A percentile compares a stretch with the other conserved stretches of the same genome.
These are phyloP conservation scores for Leishmania major DNA, from an alignment of 208 protist genomes.

Conservation along the genomic window DNA sequence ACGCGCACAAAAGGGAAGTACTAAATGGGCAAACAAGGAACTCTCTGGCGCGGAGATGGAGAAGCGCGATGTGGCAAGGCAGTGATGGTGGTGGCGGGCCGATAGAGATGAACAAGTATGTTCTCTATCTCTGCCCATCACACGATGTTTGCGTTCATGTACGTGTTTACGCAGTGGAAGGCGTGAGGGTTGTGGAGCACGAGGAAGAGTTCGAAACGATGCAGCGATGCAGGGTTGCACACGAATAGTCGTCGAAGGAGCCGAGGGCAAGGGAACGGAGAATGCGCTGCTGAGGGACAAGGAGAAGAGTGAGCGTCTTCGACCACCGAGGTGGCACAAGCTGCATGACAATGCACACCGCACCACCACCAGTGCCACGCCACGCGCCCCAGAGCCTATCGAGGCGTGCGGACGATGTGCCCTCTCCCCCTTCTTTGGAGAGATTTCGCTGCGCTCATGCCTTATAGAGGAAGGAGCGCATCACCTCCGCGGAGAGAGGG, in stretches of 20 bases:
- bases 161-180: too few species aligned
- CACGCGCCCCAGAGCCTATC: neutral
- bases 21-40: neutral
- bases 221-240: neutral
- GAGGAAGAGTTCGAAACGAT: neutral
- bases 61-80: neutral
- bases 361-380: neutral
- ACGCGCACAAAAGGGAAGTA: neutral
- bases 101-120: neutral
- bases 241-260: neutral
- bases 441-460: neutral
- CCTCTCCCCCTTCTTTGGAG: too few species aligned
- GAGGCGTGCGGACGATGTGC: neutral
- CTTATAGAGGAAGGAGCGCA: neutral
- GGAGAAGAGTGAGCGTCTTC: neutral
- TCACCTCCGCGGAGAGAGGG: neutral
- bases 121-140: neutral
- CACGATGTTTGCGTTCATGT: neutral
- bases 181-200: neutral
- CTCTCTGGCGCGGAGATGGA: too few species aligned
- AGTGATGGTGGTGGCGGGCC: neutral
- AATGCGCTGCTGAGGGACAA: neutral
- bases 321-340: neutral
- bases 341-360: neutral
- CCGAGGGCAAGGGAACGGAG: neutral